Percentiles rank a stretch among this genome's conserved stretches.
Conservation (phyloP, 495 filamentous ascomycete genomes). For the Talaromyces wortmannii region DNA sequence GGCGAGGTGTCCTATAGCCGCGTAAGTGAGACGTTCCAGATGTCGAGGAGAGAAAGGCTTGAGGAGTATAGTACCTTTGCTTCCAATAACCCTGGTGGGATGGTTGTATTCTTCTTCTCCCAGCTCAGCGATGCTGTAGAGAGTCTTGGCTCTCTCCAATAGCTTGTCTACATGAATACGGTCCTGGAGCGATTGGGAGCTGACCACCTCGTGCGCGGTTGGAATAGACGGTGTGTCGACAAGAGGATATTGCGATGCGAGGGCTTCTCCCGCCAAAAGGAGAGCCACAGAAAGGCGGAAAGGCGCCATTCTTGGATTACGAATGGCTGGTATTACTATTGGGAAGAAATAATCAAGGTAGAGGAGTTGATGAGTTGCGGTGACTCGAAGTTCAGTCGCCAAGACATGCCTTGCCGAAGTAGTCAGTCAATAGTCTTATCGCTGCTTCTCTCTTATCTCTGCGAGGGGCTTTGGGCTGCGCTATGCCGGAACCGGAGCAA, state of each 20-base stretch:
- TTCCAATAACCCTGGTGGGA: conserved; percentile 59
- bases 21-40: conserved; percentile 5
- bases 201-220: conserved; percentile 21
- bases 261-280: conserved; percentile 4
- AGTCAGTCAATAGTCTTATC: too few relatives aligned
- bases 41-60: not conserved
- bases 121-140: conserved; percentile 49
- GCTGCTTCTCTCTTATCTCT: too few relatives aligned
- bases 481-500: too few relatives aligned
- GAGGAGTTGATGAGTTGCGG: not conserved
- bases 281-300: not conserved
- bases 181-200: conserved; percentile 44
- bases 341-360: not conserved
- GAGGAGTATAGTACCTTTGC: conserved; percentile 33
- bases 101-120: conserved; percentile 49
- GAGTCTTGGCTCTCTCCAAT: conserved; percentile 42
- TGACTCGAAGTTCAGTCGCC: not conserved
- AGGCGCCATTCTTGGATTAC: not conserved
- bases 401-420: too few relatives aligned
- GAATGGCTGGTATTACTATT: not conserved
- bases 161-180: conserved; percentile 47
- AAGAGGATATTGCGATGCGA: conserved; percentile 9
- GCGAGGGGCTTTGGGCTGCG: too few relatives aligned
- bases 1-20: conserved; percentile 41
- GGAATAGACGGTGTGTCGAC: not conserved